Evolutionary conservation across 163 green algal genomes (phyloP).

Genomic region (Prototheca cutis): DNA sequence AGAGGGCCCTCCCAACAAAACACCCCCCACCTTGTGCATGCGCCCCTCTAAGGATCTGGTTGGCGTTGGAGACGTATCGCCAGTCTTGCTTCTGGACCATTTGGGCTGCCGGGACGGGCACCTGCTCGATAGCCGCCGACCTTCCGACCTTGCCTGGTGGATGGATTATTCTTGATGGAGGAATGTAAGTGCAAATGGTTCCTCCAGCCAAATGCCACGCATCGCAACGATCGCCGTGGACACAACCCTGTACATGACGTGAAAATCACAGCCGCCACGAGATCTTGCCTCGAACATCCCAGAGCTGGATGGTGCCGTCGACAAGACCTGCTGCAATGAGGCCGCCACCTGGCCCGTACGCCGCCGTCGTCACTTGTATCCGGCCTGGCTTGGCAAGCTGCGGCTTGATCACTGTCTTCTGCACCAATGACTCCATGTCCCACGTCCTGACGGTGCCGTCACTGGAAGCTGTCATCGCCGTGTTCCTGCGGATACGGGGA

Average conservation of each 20-base stretch:
- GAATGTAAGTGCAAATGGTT: no score
- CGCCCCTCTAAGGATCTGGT: slow-evolving; percentile 41
- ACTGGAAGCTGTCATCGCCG: slow-evolving; percentile 70
- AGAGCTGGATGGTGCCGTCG: slow-evolving; percentile 80
- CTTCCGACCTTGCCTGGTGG: slow-evolving; percentile 64
- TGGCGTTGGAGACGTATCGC: slow-evolving; percentile 52
- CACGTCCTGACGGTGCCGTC: slow-evolving; percentile 88
- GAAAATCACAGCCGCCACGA: not conserved
- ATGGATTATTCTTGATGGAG: not conserved
- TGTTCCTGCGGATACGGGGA: slow-evolving; percentile 25
- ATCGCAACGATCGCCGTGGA: not conserved
- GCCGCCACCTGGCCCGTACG: slow-evolving; percentile 61
- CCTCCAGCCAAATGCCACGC: not conserved
- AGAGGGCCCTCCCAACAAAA: no score
- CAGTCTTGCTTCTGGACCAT: slow-evolving; percentile 51
- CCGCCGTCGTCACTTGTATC: slow-evolving; percentile 60
- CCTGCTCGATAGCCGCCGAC: slow-evolving; percentile 54
- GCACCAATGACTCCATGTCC: slow-evolving; percentile 64
- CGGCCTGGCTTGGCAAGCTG: slow-evolving; percentile 55
- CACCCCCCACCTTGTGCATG: no score
- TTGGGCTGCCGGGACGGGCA: slow-evolving; percentile 42
- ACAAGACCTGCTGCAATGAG: slow-evolving; percentile 72
- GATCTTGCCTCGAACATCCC: slow-evolving; percentile 33
- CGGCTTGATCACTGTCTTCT: slow-evolving; percentile 90
- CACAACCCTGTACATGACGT: not conserved